Conservation (phyloP, 192 early-diverging fungal species). For the Chytriomyces sp. region DNA sequence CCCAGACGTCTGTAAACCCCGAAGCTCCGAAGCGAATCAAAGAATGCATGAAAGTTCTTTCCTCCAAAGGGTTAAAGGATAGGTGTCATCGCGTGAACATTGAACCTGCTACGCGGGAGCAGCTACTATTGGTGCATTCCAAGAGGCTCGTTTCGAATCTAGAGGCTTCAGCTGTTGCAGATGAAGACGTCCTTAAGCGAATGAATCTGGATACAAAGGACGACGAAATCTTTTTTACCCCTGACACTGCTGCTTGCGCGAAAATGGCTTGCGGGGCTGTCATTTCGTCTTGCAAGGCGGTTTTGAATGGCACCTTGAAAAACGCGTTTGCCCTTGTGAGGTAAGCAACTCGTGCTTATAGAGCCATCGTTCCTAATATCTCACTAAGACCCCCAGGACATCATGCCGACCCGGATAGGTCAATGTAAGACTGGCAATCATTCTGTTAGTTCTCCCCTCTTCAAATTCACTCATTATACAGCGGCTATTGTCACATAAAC, state of each 20-base stretch:
- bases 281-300: slow-evolving; percentile 70
- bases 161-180: background rate
- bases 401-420: slow-evolving; percentile 75
- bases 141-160: background rate
- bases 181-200: background rate
- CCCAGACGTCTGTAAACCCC: background rate
- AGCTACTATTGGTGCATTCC: background rate
- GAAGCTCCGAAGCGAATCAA: background rate
- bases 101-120: background rate
- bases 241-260: slow-evolving; percentile 39
- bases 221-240: slow-evolving; percentile 38
- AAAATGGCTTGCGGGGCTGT: slow-evolving; percentile 76
- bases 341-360: slow-evolving; percentile 9
- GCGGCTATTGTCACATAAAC: slow-evolving; percentile 89
- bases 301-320: slow-evolving; percentile 60
- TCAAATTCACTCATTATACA: slow-evolving; percentile 39
- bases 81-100: background rate
- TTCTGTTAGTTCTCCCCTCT: background rate
- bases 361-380: background rate
- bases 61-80: background rate
- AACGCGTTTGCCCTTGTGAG: slow-evolving; percentile 85
- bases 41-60: background rate
- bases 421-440: background rate
- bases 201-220: slow-evolving; percentile 8
- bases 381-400: slow-evolving; percentile 83